phyloP scores from a whole-genome alignment of 768 basidiomycete genomes.

The Lentinula sp. region DNA sequence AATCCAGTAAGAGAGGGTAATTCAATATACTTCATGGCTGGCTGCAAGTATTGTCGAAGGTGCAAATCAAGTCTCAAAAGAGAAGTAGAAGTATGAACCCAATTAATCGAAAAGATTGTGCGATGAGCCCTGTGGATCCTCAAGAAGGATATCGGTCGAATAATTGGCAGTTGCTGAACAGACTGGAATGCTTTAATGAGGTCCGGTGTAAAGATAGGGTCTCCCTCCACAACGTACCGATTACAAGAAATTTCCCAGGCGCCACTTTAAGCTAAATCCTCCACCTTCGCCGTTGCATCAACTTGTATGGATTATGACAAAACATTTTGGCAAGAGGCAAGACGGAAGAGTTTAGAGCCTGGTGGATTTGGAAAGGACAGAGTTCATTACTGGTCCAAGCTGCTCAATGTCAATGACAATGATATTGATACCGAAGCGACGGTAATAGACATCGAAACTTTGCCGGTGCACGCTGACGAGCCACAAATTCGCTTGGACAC shows the following conservation, averaged over 20 bases:
- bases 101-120: background rate
- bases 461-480: slow-evolving; percentile 62
- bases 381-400: slow-evolving; percentile 47
- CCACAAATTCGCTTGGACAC: slow-evolving; percentile 86
- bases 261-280: background rate
- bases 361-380: slow-evolving; percentile 63
- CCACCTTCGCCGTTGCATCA: background rate
- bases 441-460: background rate
- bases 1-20: slow-evolving; percentile 73
- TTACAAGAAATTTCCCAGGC: background rate
- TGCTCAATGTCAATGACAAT: slow-evolving; percentile 24
- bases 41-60: background rate
- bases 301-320: slow-evolving; percentile 34
- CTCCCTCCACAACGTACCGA: background rate
- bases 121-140: background rate
- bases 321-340: slow-evolving; percentile 19
- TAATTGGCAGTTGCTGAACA: background rate
- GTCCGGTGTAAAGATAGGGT: background rate
- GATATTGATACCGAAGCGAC: slow-evolving; percentile 1
- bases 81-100: background rate
- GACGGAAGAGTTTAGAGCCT: slow-evolving; percentile 42
- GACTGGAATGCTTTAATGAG: background rate
- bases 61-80: background rate
- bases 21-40: slow-evolving; percentile 84
- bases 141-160: background rate